These are phyloP conservation scores for Acer yangbiense DNA, from an alignment of 345 rosid species.

Conservation along the genomic window DNA sequence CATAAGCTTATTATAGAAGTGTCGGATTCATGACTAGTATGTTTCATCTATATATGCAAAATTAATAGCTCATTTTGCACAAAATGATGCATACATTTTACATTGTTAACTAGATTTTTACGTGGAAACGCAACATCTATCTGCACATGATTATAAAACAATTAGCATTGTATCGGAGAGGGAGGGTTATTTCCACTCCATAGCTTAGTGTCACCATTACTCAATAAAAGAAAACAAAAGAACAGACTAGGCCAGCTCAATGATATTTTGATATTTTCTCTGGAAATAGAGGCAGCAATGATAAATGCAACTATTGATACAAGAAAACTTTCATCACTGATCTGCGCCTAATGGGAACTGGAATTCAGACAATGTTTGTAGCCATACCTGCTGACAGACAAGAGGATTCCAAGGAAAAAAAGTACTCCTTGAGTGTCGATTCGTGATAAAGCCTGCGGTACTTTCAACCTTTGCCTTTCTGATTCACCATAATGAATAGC, in stretches of 20 bases:
- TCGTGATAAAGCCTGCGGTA: conserved; percentile 92
- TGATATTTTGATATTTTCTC: not conserved
- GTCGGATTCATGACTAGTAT: not conserved
- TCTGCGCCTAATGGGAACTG: conserved; percentile 1
- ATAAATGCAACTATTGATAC: not conserved
- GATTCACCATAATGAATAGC: conserved; percentile 97
- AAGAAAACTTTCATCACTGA: not conserved
- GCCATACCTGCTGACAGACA: conserved; percentile 83
- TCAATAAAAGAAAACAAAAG: too few species aligned
- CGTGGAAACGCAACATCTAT: not conserved
- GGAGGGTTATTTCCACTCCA: too few species aligned
- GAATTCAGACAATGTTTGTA: not conserved
- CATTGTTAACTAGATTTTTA: not conserved
- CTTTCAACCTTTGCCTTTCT: conserved; percentile 83
- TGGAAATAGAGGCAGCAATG: not conserved
- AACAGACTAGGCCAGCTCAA: too few species aligned
- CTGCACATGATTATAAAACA: not conserved
- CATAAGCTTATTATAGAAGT: not conserved
- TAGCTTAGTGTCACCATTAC: too few species aligned
- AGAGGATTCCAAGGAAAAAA: conserved; percentile 93
- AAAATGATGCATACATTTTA: not conserved
- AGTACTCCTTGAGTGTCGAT: conserved; percentile 93
- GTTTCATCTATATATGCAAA: not conserved
- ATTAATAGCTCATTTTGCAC: not conserved
- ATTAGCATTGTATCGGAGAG: too few species aligned